Evolutionary conservation across 2,329 filamentous ascomycete genomes (phyloP).

Genomic region (Macrophomina phaseolina): DNA sequence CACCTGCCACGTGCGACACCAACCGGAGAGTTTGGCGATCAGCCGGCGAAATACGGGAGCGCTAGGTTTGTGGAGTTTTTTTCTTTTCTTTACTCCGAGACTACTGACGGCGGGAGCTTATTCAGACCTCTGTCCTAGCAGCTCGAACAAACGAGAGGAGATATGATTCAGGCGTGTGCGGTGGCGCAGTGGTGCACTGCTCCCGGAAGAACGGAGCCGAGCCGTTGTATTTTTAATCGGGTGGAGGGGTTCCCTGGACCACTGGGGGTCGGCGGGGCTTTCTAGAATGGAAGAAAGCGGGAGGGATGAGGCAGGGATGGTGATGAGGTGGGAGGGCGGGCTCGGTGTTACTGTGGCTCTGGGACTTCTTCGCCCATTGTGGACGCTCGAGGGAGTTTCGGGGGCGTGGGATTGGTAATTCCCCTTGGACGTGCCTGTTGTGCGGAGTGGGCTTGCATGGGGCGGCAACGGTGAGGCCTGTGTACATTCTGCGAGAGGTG

Average conservation of each 20-base stretch:
- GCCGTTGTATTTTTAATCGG: background rate
- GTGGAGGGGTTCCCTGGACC: no score
- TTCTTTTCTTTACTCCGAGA: background rate
- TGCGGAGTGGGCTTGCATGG: no score
- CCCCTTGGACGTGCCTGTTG: no score
- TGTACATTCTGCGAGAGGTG: no score
- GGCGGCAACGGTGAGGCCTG: no score
- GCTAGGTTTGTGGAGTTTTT: no score
- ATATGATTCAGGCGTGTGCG: background rate
- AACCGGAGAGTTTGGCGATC: background rate
- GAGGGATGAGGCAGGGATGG: no score
- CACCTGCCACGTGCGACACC: background rate
- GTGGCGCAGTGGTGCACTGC: background rate
- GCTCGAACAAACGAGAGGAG: background rate
- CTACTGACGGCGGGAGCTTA: background rate
- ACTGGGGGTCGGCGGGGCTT: background rate
- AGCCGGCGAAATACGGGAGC: background rate
- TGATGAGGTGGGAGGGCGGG: background rate
- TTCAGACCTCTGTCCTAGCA: background rate
- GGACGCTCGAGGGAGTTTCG: no score
- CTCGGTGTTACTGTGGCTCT: background rate
- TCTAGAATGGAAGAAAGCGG: background rate
- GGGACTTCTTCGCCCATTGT: no score
- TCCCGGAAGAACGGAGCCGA: conserved; percentile 1
- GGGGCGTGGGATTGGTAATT: no score